Base-by-base conservation (phyloP, 306 rosid genomes). In the Coriaria nepalensis region DNA sequence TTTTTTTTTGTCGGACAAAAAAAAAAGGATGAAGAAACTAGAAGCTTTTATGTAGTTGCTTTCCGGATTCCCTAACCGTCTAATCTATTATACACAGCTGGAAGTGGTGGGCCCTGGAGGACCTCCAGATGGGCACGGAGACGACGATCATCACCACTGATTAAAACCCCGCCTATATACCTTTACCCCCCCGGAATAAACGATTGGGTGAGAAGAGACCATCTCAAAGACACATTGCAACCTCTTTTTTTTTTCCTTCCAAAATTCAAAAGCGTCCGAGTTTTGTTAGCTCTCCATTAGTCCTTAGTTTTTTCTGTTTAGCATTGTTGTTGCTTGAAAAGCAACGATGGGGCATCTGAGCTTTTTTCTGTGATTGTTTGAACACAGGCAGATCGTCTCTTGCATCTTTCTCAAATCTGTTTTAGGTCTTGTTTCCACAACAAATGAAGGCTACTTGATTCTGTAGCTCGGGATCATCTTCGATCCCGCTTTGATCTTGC, bases 51-150 rank as follows among this genome's bases (percentile, higher is more conserved):
- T 20, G 29, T 20, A 20, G 29, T 3, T 3, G 29, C 29, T 20
- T 20, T 20, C 29, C 1, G 29, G 29, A 20, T 20, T 20, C 29
- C 29, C 29, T 20, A 20, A 20, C 29, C 29, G 3, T 32, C 33
- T 40, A 10, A 47, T 40, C 50, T 52, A n/a, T 59, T 4, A 55
- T 49, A 41, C 34, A 39, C 74, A 71, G 81, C 63, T 62, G 14
- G 67, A 67, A 49, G 77, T 75, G 38, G 61, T 64, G 39, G 75
- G 72, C 35, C 66, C 63, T 10, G 72, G 81, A 36, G 81, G 77
- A 39, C 57, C 74, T 15, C 77, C 74, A 0, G 72, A 64, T 53
- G 72, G 69, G 40, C 65, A 45, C 45, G 70, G 67, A 45, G 46
- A 45, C 13, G 65, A 61, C 35, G 64, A 62, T 9, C 63, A 58